Conservation (phyloP, 306 rosid genomes). For the Herpetospermum pedunculosum region DNA sequence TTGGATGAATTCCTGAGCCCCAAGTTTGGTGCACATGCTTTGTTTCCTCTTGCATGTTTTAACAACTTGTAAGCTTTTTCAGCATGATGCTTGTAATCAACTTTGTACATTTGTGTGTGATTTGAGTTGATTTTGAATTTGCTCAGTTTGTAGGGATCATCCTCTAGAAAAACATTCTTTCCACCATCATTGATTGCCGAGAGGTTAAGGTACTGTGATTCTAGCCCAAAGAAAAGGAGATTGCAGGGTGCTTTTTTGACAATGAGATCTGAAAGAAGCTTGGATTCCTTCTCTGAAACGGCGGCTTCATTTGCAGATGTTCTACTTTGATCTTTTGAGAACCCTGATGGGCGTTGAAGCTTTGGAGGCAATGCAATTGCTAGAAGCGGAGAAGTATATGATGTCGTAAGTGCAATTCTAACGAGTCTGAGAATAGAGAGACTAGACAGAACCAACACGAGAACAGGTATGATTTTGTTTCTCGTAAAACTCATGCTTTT, state of each 20-base stretch:
- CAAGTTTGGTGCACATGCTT: constrained; percentile 37
- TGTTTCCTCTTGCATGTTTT: constrained; percentile 52
- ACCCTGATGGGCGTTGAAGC: constrained; percentile 17
- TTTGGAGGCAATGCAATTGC: constrained; percentile 17
- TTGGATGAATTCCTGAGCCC: constrained; percentile 40
- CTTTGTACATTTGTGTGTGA: constrained; percentile 36
- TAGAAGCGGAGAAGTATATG: constrained; percentile 27
- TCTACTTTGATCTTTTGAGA: constrained; percentile 17
- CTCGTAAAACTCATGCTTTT: constrained; percentile 42
- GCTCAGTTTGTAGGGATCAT: constrained; percentile 32
- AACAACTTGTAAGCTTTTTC: constrained; percentile 60
- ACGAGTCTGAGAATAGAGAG: constrained; percentile 52
- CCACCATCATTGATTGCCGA: constrained; percentile 62
- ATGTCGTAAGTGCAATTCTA: constrained; percentile 35
- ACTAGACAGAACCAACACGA: constrained; percentile 50
- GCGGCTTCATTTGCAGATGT: constrained; percentile 17
- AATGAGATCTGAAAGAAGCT: constrained; percentile 41
- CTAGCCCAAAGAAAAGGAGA: constrained; percentile 75
- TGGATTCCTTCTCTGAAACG: constrained; percentile 54
- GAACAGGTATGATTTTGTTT: constrained; percentile 54
- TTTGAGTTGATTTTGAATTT: constrained; percentile 27
- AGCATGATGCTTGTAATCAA: constrained; percentile 41
- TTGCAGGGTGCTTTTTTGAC: constrained; percentile 65
- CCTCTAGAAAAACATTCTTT: constrained; percentile 59
- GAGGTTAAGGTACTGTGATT: constrained; percentile 49